Evolutionary conservation across 192 early-diverging fungal species (phyloP).

Genomic region (Entomortierella parvispora): DNA sequence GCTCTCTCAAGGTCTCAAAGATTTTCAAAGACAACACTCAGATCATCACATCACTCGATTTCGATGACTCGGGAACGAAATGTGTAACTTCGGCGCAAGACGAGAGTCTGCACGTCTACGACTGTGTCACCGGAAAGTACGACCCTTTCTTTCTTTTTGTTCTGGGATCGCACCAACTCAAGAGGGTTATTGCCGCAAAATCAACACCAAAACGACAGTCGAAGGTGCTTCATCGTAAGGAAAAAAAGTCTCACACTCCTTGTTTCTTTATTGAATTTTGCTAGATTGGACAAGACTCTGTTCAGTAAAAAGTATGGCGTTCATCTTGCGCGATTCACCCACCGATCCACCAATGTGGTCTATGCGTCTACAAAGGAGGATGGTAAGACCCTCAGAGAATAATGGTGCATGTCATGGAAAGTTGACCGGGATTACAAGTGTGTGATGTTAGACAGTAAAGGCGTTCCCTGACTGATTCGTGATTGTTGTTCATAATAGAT

Average conservation of each 20-base stretch:
- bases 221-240: neutral
- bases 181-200: too few relatives aligned
- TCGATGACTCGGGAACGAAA: constrained; percentile 77
- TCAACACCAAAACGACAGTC: neutral
- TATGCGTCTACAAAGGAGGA: constrained; percentile 96
- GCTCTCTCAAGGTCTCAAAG: constrained; percentile 66
- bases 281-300: constrained; percentile 73
- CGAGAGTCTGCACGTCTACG: constrained; percentile 89
- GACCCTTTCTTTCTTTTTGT: constrained; percentile 39
- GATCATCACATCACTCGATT: constrained; percentile 84
- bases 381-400: constrained; percentile 53
- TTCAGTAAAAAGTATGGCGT: constrained; percentile 98
- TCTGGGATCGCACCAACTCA: neutral
- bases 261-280: neutral
- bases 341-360: constrained; percentile 78
- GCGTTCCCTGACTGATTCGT: too few relatives aligned
- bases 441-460: too few relatives aligned
- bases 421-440: too few relatives aligned
- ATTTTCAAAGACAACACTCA: constrained; percentile 80
- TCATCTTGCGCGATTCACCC: constrained; percentile 87
- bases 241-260: neutral
- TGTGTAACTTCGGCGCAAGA: constrained; percentile 86
- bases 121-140: constrained; percentile 82
- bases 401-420: too few relatives aligned
- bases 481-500: constrained; percentile 63